Evolutionary conservation across 2,329 filamentous ascomycete species (phyloP).

Genomic region (Diaporthe caulivora): DNA sequence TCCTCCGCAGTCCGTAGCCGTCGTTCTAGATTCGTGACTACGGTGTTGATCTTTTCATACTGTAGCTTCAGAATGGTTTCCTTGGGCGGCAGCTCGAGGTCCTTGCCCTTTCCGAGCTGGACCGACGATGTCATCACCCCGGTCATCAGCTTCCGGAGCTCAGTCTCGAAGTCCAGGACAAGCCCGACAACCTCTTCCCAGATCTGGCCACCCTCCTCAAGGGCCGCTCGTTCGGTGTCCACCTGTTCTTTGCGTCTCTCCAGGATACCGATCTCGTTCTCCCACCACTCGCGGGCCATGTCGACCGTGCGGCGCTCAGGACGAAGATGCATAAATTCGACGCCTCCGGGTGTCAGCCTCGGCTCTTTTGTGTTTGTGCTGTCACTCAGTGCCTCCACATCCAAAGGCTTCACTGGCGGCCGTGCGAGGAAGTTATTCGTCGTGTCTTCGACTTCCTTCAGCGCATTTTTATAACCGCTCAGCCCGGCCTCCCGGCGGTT

Average conservation of each 20-base stretch:
- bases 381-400: constrained; percentile 56
- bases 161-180: constrained; percentile 74
- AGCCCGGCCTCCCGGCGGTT: constrained; percentile 78
- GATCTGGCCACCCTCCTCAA: constrained; percentile 74
- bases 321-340: constrained; percentile 71
- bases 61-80: constrained; percentile 57
- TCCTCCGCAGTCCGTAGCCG: constrained; percentile 68
- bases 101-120: constrained; percentile 49
- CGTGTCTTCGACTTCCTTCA: constrained; percentile 75
- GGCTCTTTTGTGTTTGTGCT: constrained; percentile 38
- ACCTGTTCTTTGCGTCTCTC: constrained; percentile 67
- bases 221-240: constrained; percentile 71
- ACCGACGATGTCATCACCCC: constrained; percentile 42
- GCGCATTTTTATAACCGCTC: constrained; percentile 76
- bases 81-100: constrained; percentile 47
- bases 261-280: constrained; percentile 69
- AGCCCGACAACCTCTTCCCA: constrained; percentile 74
- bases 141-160: constrained; percentile 69
- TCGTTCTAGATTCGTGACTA: constrained; percentile 67
- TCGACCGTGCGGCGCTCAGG: constrained; percentile 75
- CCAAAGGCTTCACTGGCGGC: constrained; percentile 67
- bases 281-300: constrained; percentile 80
- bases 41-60: constrained; percentile 67
- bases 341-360: constrained; percentile 53
- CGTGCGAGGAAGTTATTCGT: constrained; percentile 69